Evolutionary conservation across 192 early-diverging fungal genomes (phyloP), one percentile per base, ranked within the genome.

Genomic region (Pilobolus umbonatus): DNA sequence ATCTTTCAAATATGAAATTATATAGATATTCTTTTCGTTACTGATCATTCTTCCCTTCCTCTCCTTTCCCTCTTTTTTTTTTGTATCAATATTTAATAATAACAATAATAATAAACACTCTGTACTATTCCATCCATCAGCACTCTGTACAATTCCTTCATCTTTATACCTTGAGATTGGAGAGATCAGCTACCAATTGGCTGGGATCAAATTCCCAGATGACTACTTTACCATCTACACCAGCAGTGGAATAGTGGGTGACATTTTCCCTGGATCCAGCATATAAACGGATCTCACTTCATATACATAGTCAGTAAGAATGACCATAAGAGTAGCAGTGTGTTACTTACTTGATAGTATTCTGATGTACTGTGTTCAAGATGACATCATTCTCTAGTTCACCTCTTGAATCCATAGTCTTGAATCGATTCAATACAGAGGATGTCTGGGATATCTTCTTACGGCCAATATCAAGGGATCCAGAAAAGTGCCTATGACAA

Each of bases 301-400:
- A 9, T 52, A 39, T 48, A 19, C 14, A 47, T 49, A 10, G 1
- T 12, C 29, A n/a, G 11, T 14, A 17, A 5, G 31, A 35, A 15
- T 10, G 30, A 32, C 17, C 34, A 25, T 12, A 55, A 46, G 0
- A 28, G 25, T 42, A 15, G 25, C 24, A 60, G 64, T 30, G 24
- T 36, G 40, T 32, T 22, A 69, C 68, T 64, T 77, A 89, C 71
- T 87, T 94, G 67, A 98, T 97, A 17, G 96, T 95, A 73, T 99
- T 99, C 76, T 99, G 96, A 74, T 99, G 96, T 8, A 81, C 78
- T n/a, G 86, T 84, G 55, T 80, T 82, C 15, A 92, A 60, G 58
- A 82, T 86, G n/a, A 85, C 84, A 60, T 92, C 88, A 38, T 66
- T 73, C 32, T 74, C 71, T 8, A 73, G 55, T 62, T 93, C 90